Base-by-base conservation (phyloP, 1,139 yeast species). In the Kodamaea sp. region DNA sequence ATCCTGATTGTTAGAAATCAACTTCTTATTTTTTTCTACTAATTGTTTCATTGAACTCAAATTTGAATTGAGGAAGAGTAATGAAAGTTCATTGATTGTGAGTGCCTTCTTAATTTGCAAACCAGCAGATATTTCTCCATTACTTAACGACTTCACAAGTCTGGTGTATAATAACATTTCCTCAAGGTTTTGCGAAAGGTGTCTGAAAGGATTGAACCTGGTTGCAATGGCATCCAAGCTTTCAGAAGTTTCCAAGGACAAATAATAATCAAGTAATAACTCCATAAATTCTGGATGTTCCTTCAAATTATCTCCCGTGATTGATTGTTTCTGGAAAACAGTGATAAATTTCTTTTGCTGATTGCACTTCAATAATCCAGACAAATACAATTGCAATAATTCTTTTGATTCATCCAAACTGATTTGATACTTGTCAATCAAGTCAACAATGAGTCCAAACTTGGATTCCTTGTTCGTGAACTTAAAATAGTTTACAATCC, bases 201-300 rank as follows among this genome's bases (percentile, higher is more conserved):
- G 33, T 4, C 44, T 45, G 25, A 50, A 36, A 2, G 38, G 40
- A 2, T 42, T 40, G 38, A 59, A 60, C 30, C 52, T 49, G 6
- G 46, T 37, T 20, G 53, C 32, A 4, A 60, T 52, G 11, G 50
- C 24, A 9, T 50, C 49, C 45, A 48, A 7, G 54, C 60, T 35
- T 35, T 40, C 34, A n/a, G 24, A 28, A 4, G 45, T 41, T 7
- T 43, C 47, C 29, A 47, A 36, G 3, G 40, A 33, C 34, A 50
- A 39, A 36, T 59, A 61, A 41, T 61, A 62, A 9, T 49, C 48
- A 29, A 62, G 48, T 24, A 62, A 47, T 28, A 61, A 48, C 20
- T 50, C 52, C 15, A 54, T 35, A 22, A 60, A 43, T 20, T 46
- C 44, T n/a, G 47, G 45, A 0, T 58, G 53, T 4, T 40, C 36